Base-by-base conservation (phyloP, 2,329 filamentous ascomycete genomes). In the Alternaria brassicae region DNA sequence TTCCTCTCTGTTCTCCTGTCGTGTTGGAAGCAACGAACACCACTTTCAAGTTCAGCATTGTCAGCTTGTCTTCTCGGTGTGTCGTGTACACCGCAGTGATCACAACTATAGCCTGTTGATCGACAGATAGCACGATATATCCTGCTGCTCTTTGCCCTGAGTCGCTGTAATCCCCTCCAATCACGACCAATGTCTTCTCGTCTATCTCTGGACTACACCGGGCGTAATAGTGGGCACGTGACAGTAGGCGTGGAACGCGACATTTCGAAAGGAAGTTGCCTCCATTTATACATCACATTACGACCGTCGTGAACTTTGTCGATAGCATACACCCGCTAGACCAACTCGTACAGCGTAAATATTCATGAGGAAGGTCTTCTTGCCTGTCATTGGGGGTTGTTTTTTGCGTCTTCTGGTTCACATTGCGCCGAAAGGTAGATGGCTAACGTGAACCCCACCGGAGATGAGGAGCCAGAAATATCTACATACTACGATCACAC, bases 401-500 rank as follows among this genome's bases (percentile, higher is more conserved):
- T 41, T 48, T 12, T 15, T 25, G 27, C 36, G 21, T 40, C 42
- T 13, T 45, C 25, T 40, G 40, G 6, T 37, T 32, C 32, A 19
- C 40, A 15, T 4, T 34, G 34, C 42, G 41, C 42, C 56, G 21
- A 32, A 25, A 39, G 30, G n/a, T 36, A 9, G 45, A 19, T 56
- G 39, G 56, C 55, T 40, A 28, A 40, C 15, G 27, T 52, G 25
- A 44, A 45, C 15, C 45, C 34, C 17, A 21, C 55, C 49, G 41
- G 41, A 37, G 28, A 58, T 42, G 39, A 56, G 30, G 28, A 52
- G 37, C 52, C 44, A 36, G 37, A 60, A 53, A 62, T 47, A 54
- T 48, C 4, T 51, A 12, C 7, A 27, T 37, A 37, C 53, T 40
- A 52, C 60, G 53, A 62, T 54, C 41, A 59, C 54, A 52, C 59